These are phyloP conservation scores for Cucurbita pepo DNA, from an alignment of 306 rosid species.

Conservation along the genomic window DNA sequence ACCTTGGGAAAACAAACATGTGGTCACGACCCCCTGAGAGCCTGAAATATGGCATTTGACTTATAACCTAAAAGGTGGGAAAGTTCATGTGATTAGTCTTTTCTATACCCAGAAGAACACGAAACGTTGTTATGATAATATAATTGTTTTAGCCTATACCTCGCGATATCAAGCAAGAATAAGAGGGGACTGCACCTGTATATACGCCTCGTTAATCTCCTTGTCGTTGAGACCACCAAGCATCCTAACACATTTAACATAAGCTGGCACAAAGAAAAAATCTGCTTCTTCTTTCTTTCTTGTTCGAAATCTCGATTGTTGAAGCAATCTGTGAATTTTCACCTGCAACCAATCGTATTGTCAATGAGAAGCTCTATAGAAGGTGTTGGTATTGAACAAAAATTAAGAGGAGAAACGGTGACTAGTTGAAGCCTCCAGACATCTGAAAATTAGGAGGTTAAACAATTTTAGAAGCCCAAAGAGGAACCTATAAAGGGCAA, in stretches of 20 bases:
- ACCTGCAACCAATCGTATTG: conserved; percentile 33
- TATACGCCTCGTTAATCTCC: conserved; percentile 56
- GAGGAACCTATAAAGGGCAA: not conserved
- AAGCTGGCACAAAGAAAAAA: conserved; percentile 79
- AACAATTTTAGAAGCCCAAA: not conserved
- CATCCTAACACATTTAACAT: conserved; percentile 81
- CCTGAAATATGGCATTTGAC: conserved; percentile 94
- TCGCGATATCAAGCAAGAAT: not conserved
- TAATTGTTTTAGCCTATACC: not conserved
- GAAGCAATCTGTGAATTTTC: conserved; percentile 73
- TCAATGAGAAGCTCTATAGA: not conserved
- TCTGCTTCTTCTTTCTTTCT: conserved; percentile 77
- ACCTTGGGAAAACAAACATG: conserved; percentile 93
- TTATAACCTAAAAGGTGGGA: conserved; percentile 34
- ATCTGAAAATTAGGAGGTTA: not conserved
- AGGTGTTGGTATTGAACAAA: not conserved
- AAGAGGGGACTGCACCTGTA: conserved; percentile 28
- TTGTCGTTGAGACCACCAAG: conserved; percentile 80
- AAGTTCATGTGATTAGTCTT: not conserved
- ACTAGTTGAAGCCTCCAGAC: not conserved
- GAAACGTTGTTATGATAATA: not conserved
- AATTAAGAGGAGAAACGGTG: no score
- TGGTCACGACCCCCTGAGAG: conserved; percentile 90
- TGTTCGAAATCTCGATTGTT: conserved; percentile 46
- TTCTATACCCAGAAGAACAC: not conserved